phyloP scores from a whole-genome alignment of 345 rosid genomes.

The Carallia pectinifolia region DNA sequence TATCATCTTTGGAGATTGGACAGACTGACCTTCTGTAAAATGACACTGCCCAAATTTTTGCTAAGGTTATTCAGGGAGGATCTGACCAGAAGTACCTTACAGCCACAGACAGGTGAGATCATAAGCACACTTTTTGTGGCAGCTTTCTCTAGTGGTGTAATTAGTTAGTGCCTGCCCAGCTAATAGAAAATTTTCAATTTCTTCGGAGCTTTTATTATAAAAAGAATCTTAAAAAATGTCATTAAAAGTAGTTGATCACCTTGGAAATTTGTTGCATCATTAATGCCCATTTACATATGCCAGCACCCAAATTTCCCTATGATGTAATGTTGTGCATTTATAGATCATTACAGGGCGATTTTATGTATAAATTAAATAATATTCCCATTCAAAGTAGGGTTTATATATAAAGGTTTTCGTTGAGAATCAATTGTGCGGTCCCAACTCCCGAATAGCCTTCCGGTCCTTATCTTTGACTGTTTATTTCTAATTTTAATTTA shows the following conservation, averaged over 20 bases:
- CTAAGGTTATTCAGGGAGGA: constrained; percentile 1
- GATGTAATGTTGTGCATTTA: no score
- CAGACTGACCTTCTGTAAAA: not conserved
- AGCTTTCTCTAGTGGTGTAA: constrained; percentile 9
- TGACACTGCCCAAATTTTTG: not conserved
- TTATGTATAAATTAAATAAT: no score
- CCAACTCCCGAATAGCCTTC: not conserved
- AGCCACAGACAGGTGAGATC: not conserved
- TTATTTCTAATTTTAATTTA: not conserved
- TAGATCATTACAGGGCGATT: no score
- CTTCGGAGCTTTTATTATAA: not conserved
- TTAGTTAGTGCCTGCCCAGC: constrained; percentile 3
- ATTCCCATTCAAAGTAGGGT: no score
- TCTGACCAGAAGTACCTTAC: not conserved
- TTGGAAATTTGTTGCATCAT: not conserved
- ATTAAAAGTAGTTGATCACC: not conserved
- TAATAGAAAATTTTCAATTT: not conserved
- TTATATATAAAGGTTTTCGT: no score
- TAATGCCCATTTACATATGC: no score
- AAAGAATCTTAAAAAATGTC: not conserved
- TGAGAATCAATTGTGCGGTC: not conserved
- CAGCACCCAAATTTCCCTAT: no score
- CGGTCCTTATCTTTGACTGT: not conserved
- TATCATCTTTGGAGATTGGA: not conserved
- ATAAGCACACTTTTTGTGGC: constrained; percentile 2